Base-by-base conservation (phyloP, 1,139 yeast species). In the Hemisphaericaspora subhashii region DNA sequence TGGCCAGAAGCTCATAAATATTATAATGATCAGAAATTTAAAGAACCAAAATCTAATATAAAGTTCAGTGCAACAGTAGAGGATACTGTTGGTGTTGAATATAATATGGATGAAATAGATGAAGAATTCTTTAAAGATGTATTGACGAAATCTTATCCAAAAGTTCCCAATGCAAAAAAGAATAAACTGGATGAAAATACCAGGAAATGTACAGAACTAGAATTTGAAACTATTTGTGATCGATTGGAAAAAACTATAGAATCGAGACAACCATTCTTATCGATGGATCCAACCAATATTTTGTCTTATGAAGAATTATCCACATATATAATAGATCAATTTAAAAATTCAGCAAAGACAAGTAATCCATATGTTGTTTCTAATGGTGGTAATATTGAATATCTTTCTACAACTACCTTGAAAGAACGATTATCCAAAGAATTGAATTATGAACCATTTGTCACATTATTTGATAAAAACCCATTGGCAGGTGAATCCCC, bases 61-160 rank as follows among this genome's bases (percentile, higher is more conserved):
- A 85, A 89, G 51, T 86, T 86, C 51, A 86, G 96, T 40, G 95
- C 96, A 3, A 92, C 97, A 0, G 95, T 92, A 13, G 98, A 94
- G 57, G 98, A 92, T 57, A 85, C 95, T 17, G 74, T 82, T 15
- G 97, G 98, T 1, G 81, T 86, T 38, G 81, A 82, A 26, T 92
- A 89, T 62, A 84, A 84, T 60, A 80, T 94, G 86, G 98, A 94
- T 62, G 98, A 92, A 60, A 72, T 55, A 9, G 99, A 92, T 62
- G 95, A 83, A 31, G 76, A 63, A 43, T 90, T 85, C 57, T 62
- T 87, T 38, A 59, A 57, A 2, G 57, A 66, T 9, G 57, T 64
- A 23, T 45, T 70, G 37, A 77, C 77, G 46, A 64, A 65, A 31
- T 52, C 58, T 7, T 57, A 55, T 31, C 66, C 65, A 25, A 55